Conservation (phyloP, 371 early-diverging fungal genomes). For the Mucor mucedo region DNA sequence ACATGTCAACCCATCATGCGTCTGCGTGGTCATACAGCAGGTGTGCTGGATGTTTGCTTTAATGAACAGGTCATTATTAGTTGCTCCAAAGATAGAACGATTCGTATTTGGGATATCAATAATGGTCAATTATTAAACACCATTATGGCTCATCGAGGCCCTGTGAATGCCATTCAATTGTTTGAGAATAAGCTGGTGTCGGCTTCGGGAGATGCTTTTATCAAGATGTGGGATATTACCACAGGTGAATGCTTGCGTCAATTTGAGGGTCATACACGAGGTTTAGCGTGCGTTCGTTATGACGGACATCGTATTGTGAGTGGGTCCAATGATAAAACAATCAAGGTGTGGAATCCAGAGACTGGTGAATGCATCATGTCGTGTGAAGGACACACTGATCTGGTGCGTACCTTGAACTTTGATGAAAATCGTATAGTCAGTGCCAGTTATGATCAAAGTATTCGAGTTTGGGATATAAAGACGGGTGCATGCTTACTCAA, state of each 20-base stretch:
- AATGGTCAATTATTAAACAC: conserved; percentile 65
- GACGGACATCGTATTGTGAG: conserved; percentile 89
- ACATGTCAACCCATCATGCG: conserved; percentile 50
- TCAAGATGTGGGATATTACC: conserved; percentile 88
- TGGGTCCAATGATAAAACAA: conserved; percentile 94
- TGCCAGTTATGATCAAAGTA: conserved; percentile 88
- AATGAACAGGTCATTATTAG: conserved; percentile 77
- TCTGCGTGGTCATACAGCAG: conserved; percentile 74
- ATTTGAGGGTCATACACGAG: conserved; percentile 79
- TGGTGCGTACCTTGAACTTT: conserved; percentile 92
- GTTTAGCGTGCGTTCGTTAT: conserved; percentile 94
- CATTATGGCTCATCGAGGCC: conserved; percentile 83
- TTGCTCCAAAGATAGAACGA: conserved; percentile 93
- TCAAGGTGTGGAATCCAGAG: conserved; percentile 93
- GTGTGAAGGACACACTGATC: conserved; percentile 79
- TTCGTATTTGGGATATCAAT: conserved; percentile 83
- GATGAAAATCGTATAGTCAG: conserved; percentile 58
- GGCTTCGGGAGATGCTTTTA: conserved; percentile 86
- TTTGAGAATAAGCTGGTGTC: conserved; percentile 74
- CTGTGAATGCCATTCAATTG: conserved; percentile 89
- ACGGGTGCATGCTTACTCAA: conserved; percentile 55
- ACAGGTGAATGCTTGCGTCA: conserved; percentile 72
- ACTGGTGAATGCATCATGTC: conserved; percentile 76
- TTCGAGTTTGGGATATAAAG: conserved; percentile 92
- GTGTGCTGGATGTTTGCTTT: conserved; percentile 84